Conservation (phyloP, 257 asterid genomes). For the Scutellaria galericulata region DNA sequence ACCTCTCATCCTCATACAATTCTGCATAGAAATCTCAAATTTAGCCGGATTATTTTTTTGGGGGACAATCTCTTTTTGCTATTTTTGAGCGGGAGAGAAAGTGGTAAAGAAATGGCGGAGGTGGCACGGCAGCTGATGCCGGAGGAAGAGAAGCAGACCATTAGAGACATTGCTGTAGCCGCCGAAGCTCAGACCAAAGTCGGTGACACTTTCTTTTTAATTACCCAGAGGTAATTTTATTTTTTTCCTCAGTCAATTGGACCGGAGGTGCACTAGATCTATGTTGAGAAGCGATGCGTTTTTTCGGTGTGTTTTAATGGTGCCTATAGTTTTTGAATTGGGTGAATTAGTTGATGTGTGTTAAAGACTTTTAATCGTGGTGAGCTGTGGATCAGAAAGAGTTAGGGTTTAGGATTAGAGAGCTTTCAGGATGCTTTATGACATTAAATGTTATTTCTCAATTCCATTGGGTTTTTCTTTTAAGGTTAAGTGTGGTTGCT, state of each 20-base stretch:
- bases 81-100: slow-evolving; percentile 22
- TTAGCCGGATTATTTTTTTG: neutral
- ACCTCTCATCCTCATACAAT: neutral
- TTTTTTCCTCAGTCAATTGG: neutral
- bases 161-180: slow-evolving; percentile 75
- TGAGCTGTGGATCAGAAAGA: slow-evolving; percentile 28
- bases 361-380: neutral
- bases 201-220: slow-evolving; percentile 84
- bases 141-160: slow-evolving; percentile 84
- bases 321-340: neutral
- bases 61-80: slow-evolving; percentile 17
- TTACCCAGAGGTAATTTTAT: slow-evolving; percentile 70
- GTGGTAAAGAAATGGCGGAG: slow-evolving; percentile 60
- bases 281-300: slow-evolving; percentile 5
- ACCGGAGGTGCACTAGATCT: slow-evolving; percentile 33
- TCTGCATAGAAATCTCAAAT: slow-evolving; percentile 14
- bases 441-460: neutral
- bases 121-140: slow-evolving; percentile 73
- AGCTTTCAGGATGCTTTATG: slow-evolving; percentile 22
- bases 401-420: slow-evolving; percentile 47
- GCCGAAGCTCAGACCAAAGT: slow-evolving; percentile 85
- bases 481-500: slow-evolving; percentile 27
- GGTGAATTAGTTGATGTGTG: slow-evolving; percentile 22
- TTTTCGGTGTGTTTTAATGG: neutral
- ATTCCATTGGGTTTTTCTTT: slow-evolving; percentile 4